Percentiles rank a stretch among this genome's conserved stretches.
Conservation (phyloP, 305 asterid genomes). For the Solanum hybrid region DNA sequence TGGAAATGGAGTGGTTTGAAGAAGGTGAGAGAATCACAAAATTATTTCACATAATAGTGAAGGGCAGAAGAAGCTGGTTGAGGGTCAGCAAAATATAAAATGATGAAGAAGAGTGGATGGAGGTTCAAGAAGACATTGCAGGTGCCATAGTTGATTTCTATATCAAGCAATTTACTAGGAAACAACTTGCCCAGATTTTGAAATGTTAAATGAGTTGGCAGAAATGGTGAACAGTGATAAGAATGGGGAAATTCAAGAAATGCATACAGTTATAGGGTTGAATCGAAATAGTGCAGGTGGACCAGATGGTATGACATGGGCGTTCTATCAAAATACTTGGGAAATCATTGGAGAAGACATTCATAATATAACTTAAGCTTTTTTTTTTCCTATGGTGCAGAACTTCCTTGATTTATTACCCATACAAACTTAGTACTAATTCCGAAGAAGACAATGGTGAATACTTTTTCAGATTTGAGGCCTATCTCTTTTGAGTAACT, state of each 20-base stretch:
- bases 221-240: neutral
- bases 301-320: neutral
- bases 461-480: neutral
- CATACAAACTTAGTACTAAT: neutral
- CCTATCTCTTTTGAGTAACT: neutral
- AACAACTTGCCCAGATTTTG: no score
- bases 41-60: no score
- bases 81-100: neutral
- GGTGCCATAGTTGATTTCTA: no score
- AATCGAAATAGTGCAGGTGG: neutral
- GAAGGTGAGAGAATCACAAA: neutral
- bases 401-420: neutral
- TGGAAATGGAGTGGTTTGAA: neutral
- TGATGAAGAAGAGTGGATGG: neutral
- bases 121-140: neutral
- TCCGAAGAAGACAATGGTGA: neutral
- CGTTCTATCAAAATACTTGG: neutral
- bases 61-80: neutral
- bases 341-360: no score
- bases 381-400: no score
- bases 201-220: neutral
- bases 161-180: no score
- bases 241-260: neutral
- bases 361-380: no score
- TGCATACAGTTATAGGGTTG: neutral